Base-by-base conservation (phyloP, 2,329 filamentous ascomycete genomes). In the Fusarium subtropicale region DNA sequence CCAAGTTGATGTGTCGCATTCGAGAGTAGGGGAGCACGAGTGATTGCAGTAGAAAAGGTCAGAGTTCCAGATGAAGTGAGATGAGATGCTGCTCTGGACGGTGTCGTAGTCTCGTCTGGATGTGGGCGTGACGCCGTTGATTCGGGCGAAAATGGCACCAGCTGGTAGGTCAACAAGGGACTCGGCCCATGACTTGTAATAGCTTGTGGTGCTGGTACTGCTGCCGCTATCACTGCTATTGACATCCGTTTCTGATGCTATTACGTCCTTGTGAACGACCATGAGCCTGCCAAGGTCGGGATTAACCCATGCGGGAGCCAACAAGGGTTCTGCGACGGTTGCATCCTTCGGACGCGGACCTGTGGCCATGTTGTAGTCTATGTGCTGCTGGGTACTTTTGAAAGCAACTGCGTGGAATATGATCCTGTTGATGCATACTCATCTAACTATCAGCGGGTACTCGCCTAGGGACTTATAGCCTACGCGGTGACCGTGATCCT, bases 281-380 rank as follows among this genome's bases (percentile, higher is more conserved):
- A 50, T 50, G 4, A 50, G 47, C 47, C 47, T 34, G 33, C 24
- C 33, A 36, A 50, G 33, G 47, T 50, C 47, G 33, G 47, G 47
- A 26, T 50, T 50, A 50, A 50, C 47, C 47, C 47, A 50, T 50
- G 47, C 47, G 22, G 47, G 47, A 50, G 33, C 47, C 15, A 50
- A n/a, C 47, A 38, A 50, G 47, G 47, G 47, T 28, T 50, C 47
- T 34, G 47, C 47, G 15, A 16, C 22, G 47, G 16, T 50, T 13
- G 31, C 16, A 50, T 26, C 47, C 47, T 36, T 50, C 20, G 31
- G 30, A 20, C 47, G 47, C 15, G 47, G 47, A 26, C 47, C 47
- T 26, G 47, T 50, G 22, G 47, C 11, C 47, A 50, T 50, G 4
- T 11, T 50, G 33, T 50, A 50, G 12, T 34, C 18, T 20, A 46